Conservation (phyloP, 768 basidiomycete genomes). For the Trametopsis cervina region DNA sequence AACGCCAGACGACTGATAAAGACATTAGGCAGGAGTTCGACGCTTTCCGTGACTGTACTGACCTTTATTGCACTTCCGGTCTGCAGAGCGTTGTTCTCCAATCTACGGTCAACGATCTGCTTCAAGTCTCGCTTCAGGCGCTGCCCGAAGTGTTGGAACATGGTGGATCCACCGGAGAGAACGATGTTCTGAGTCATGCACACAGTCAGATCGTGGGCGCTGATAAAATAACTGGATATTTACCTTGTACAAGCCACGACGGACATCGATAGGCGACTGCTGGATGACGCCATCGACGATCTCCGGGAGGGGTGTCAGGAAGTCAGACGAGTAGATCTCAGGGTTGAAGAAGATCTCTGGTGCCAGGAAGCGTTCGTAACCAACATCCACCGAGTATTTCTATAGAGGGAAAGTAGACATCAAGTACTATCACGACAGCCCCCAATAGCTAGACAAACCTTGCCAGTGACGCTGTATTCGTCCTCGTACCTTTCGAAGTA, state of each 20-base stretch:
- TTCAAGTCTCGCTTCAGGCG: constrained; percentile 94
- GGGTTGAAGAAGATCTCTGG: constrained; percentile 99
- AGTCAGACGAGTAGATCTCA: constrained; percentile 96
- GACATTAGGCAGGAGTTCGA: too few relatives aligned
- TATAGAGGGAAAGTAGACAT: constrained; percentile 7
- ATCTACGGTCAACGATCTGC: constrained; percentile 84
- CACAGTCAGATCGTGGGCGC: background rate
- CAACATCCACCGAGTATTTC: constrained; percentile 94
- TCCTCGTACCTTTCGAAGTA: constrained; percentile 92
- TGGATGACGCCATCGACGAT: constrained; percentile 97
- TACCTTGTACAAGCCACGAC: constrained; percentile 94
- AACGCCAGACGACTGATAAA: constrained; percentile 79
- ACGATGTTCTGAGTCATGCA: constrained; percentile 98
- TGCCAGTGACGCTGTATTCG: constrained; percentile 87
- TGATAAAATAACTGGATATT: constrained; percentile 5
- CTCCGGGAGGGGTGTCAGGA: constrained; percentile 91
- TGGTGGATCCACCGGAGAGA: constrained; percentile 93
- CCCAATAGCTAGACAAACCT: constrained; percentile 31
- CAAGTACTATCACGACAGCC: background rate
- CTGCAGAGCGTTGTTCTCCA: constrained; percentile 67
- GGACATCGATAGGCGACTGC: constrained; percentile 92
- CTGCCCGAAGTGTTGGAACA: constrained; percentile 99
- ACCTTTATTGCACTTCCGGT: constrained; percentile 78
- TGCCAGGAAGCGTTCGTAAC: constrained; percentile 98
- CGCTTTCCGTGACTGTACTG: too few relatives aligned